Conservation (phyloP, 2,329 filamentous ascomycete species). For the Penicillium sp. region DNA sequence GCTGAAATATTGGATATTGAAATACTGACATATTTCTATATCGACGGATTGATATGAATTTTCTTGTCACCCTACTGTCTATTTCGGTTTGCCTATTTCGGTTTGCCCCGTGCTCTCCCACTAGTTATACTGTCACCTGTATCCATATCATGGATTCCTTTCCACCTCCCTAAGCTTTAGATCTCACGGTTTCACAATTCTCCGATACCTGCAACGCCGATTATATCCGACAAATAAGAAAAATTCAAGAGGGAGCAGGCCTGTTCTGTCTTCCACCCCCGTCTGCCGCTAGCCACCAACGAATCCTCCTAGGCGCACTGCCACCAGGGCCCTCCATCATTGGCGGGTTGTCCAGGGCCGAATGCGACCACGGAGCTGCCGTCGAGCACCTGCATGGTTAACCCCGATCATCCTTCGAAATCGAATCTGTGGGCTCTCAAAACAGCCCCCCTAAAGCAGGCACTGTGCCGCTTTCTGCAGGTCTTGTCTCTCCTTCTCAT, state of each 20-base stretch:
- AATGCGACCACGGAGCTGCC: slow-evolving; percentile 15
- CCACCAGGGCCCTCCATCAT: slow-evolving; percentile 6
- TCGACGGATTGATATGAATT: no score
- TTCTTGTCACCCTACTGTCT: no score
- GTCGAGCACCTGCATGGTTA: neutral
- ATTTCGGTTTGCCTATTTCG: no score
- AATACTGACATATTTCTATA: no score
- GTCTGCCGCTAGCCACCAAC: neutral
- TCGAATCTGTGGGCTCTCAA: neutral
- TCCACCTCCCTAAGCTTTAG: no score
- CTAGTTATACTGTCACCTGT: no score
- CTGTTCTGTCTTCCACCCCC: neutral
- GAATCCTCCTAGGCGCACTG: neutral
- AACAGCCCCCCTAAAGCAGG: neutral
- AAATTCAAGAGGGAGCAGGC: neutral
- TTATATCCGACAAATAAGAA: neutral
- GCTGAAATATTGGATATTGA: no score
- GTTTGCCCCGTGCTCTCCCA: no score
- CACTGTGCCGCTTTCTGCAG: neutral
- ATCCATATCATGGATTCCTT: no score
- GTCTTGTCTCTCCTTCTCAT: neutral
- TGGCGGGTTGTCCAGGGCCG: slow-evolving; percentile 7
- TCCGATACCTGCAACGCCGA: neutral
- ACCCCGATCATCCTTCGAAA: neutral
- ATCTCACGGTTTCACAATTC: neutral